phyloP scores from a whole-genome alignment of 768 basidiomycete species.

The Lactarius hatsudake region DNA sequence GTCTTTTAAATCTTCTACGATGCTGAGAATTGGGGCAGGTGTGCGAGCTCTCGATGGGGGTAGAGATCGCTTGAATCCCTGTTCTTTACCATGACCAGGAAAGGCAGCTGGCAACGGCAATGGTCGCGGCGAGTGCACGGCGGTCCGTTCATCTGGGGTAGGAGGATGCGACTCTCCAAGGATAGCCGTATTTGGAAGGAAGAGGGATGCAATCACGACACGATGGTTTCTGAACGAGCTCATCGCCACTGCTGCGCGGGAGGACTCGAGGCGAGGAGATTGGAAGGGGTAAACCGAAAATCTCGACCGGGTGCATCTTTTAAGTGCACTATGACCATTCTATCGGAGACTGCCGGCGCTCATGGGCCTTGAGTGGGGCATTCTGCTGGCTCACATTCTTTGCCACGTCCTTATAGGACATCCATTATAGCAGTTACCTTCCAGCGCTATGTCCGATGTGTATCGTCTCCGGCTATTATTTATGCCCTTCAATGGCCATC shows the following conservation, averaged over 20 bases:
- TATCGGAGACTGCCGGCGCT: slow-evolving; percentile 18
- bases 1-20: slow-evolving; percentile 74
- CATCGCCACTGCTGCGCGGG: slow-evolving; percentile 41
- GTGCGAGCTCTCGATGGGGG: slow-evolving; percentile 29
- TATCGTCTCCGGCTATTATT: neutral
- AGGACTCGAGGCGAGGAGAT: slow-evolving; percentile 4
- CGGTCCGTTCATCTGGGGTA: slow-evolving; percentile 42
- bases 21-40: slow-evolving; percentile 55
- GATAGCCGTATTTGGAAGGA: slow-evolving; percentile 72
- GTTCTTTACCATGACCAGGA: slow-evolving; percentile 16
- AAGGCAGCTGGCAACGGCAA: slow-evolving; percentile 25
- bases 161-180: slow-evolving; percentile 55
- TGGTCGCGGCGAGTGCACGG: slow-evolving; percentile 22
- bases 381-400: neutral
- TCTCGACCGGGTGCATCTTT: slow-evolving; percentile 6
- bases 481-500: slow-evolving; percentile 11
- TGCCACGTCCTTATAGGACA: no score
- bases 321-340: neutral
- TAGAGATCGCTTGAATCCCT: slow-evolving; percentile 24
- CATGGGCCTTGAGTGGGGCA: neutral
- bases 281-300: neutral
- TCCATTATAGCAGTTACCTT: neutral
- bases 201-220: slow-evolving; percentile 79
- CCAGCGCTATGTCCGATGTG: neutral
- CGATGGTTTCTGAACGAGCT: slow-evolving; percentile 70